phyloP scores from a whole-genome alignment of 2,329 filamentous ascomycete genomes.

The Botrytis cinerea region DNA sequence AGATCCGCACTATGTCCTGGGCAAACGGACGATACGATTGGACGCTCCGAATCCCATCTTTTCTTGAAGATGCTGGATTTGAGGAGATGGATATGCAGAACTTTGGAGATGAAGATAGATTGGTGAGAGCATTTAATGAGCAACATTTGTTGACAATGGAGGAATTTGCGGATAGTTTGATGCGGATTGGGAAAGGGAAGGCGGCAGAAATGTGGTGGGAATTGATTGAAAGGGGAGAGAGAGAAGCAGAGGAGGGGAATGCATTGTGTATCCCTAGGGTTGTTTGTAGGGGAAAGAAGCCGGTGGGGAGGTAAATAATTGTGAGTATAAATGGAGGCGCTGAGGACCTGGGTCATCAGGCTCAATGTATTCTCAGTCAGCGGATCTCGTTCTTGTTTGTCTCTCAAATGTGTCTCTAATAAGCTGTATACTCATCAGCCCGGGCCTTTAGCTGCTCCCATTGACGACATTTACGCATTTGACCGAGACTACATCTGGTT shows the following conservation, averaged over 20 bases:
- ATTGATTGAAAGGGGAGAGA: not conserved
- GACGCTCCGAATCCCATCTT: not conserved
- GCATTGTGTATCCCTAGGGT: slow-evolving; percentile 10
- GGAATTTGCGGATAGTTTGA: slow-evolving; percentile 3
- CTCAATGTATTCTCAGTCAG: not conserved
- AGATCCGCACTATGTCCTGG: slow-evolving; percentile 1
- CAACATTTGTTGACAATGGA: slow-evolving; percentile 15
- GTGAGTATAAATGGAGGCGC: not conserved
- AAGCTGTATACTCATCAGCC: not conserved
- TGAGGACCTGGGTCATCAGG: not conserved
- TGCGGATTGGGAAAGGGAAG: not conserved
- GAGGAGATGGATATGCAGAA: not conserved
- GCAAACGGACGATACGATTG: slow-evolving; percentile 10
- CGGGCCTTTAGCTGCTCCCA: not conserved
- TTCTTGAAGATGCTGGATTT: not conserved
- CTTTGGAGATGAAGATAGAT: slow-evolving; percentile 7
- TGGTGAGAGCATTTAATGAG: slow-evolving; percentile 7
- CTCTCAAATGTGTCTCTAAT: not conserved
- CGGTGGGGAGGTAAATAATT: not conserved
- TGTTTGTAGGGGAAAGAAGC: slow-evolving; percentile 1
- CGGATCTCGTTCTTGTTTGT: not conserved
- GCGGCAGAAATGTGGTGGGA: not conserved
- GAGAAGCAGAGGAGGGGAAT: not conserved
- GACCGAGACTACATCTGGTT: not conserved
- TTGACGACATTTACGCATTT: slow-evolving; percentile 1